Conservation (phyloP, 208 protist genomes). For the Leishmania amazonensis region DNA sequence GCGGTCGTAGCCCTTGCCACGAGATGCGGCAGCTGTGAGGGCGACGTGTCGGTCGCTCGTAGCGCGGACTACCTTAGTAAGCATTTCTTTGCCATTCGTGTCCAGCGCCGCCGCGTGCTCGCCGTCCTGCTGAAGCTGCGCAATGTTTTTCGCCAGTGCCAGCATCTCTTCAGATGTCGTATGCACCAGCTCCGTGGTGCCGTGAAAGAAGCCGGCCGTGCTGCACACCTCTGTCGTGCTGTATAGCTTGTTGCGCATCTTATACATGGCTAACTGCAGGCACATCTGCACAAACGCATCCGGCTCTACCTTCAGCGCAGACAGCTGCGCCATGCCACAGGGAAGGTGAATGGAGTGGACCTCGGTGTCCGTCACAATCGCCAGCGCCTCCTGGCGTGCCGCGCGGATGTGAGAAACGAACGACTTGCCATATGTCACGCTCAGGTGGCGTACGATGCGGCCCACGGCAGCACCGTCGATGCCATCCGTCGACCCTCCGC, state of each 20-base stretch:
- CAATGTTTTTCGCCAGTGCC: slow-evolving; percentile 50
- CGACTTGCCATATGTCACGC: slow-evolving; percentile 82
- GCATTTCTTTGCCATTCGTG: slow-evolving; percentile 38
- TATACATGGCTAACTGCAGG: slow-evolving; percentile 85
- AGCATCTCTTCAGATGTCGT: slow-evolving; percentile 69
- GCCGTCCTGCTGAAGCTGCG: slow-evolving; percentile 31
- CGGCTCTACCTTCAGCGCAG: slow-evolving; percentile 43
- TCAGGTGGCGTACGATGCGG: slow-evolving; percentile 56
- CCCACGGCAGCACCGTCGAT: slow-evolving; percentile 38
- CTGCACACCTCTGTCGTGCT: slow-evolving; percentile 69
- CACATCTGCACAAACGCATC: slow-evolving; percentile 90
- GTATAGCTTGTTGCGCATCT: slow-evolving; percentile 68
- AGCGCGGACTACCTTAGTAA: slow-evolving; percentile 47
- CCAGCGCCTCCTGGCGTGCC: slow-evolving; percentile 65
- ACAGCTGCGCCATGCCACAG: slow-evolving; percentile 51
- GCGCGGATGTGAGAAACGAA: slow-evolving; percentile 80
- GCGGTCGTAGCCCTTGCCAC: slow-evolving; percentile 87
- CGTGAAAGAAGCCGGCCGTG: slow-evolving; percentile 81
- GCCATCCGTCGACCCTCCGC: slow-evolving; percentile 24
- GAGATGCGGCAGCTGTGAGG: slow-evolving; percentile 50
- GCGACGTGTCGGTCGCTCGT: slow-evolving; percentile 56
- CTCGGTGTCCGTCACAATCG: slow-evolving; percentile 65
- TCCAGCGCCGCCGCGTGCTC: slow-evolving; percentile 16
- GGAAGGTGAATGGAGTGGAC: slow-evolving; percentile 61
- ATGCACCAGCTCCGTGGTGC: slow-evolving; percentile 81